A percentile compares a stretch with the other conserved stretches of the same genome.
Conservation (phyloP, 2,329 filamentous ascomycete species). For the Microcyclosporella mali region DNA sequence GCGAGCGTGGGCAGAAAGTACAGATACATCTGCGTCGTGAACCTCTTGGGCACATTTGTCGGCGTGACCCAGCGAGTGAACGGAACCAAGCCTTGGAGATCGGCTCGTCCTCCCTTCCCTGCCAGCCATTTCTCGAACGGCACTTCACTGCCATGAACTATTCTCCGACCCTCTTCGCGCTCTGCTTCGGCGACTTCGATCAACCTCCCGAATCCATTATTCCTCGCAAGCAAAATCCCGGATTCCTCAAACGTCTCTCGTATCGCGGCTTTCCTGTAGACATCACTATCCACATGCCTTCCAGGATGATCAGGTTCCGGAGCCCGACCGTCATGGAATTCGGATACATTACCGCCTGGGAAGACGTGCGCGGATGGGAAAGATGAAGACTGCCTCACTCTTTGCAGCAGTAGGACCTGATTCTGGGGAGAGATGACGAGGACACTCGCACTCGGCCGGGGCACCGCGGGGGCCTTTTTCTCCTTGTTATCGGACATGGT, state of each 20-base stretch:
- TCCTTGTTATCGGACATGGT: constrained; percentile 9
- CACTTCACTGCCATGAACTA: constrained; percentile 60
- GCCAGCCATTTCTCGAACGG: constrained; percentile 62
- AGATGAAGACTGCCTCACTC: constrained; percentile 72
- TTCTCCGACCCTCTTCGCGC: constrained; percentile 59
- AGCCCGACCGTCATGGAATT: constrained; percentile 64
- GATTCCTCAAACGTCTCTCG: constrained; percentile 94
- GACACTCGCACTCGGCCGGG: constrained; percentile 65
- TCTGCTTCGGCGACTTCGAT: constrained; percentile 56
- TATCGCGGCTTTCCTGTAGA: constrained; percentile 77
- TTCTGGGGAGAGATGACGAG: constrained; percentile 80
- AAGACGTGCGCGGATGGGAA: constrained; percentile 95
- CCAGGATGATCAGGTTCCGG: constrained; percentile 45
- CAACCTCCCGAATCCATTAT: constrained; percentile 47
- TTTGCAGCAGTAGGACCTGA: constrained; percentile 79
- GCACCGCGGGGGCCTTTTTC: constrained; percentile 40
- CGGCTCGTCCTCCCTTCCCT: constrained; percentile 53
- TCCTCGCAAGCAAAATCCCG: constrained; percentile 70
- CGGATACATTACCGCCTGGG: constrained; percentile 77
- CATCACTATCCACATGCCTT: constrained; percentile 63
- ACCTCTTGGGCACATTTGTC: constrained; percentile 62
- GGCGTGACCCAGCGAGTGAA: constrained; percentile 95
- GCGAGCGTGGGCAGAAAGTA: constrained; percentile 65
- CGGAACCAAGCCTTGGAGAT: constrained; percentile 64
- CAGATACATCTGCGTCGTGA: constrained; percentile 94